Evolutionary conservation across 2,329 filamentous ascomycete genomes (phyloP), one percentile per base, ranked within the genome.

Genomic region (Endothia cerciana): DNA sequence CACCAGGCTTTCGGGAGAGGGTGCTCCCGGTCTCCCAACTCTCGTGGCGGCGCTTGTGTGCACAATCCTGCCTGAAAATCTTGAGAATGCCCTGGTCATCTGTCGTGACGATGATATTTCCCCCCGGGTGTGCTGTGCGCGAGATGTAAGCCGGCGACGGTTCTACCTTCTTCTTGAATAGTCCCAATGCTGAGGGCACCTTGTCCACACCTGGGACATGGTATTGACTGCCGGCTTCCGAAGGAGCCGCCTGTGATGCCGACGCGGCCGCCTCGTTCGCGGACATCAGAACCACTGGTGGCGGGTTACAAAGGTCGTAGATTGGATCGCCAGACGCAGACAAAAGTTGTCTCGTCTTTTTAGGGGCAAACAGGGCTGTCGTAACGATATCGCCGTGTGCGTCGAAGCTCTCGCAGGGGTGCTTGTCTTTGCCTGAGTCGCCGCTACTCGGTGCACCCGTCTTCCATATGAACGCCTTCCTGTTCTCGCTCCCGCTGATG

Each of bases 261-360:
- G 66, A 80, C 73, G 58, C 73, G 22, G 72, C 69, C 38, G 77
- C 78, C 72, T 95, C 92, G 25, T 90, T 87, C 33, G 89, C 85
- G 70, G 90, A 93, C 68, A 94, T 83, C 22, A 98, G 82, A 7
- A 88, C 94, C 19, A 98, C 88, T 0, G 94, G 93, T 0, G 94
- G 95, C 5, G 95, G 95, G 72, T 98, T 98, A 82, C 95, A 98
- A 1, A 98, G 83, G 72, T 97, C 94, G 76, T 93, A 99, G n/a
- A 99, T 87, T 1, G 95, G 94, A 74, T 99, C 94, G 64, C 92
- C 91, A 0, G 93, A 96, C 17, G 87, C 85, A 60, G 91, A 89
- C 0, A 99, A 84, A 2, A 95, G 82, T 73, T 91, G 89, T 65
- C 92, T 87, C 13, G 93, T 93, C 72, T 87, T 88, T 0, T 87